phyloP scores from a whole-genome alignment of 192 early-diverging fungal species.

The Dispira parvispora region DNA sequence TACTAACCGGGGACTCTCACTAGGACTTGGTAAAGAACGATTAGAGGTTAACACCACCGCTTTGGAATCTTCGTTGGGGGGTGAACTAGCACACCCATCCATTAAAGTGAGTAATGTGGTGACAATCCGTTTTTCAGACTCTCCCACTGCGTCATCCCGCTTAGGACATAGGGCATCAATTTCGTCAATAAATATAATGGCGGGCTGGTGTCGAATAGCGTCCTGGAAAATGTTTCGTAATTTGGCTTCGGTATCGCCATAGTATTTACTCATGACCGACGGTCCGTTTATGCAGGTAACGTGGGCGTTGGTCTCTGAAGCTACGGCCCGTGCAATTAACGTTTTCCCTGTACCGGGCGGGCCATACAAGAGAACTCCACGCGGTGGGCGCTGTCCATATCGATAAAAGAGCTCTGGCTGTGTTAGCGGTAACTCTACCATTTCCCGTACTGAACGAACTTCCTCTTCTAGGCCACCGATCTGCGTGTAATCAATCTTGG shows the following conservation, averaged over 20 bases:
- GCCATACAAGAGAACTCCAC: constrained; percentile 76
- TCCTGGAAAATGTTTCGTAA: constrained; percentile 59
- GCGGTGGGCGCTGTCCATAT: constrained; percentile 75
- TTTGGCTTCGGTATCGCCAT: constrained; percentile 84
- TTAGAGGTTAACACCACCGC: not conserved
- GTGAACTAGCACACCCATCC: constrained; percentile 44
- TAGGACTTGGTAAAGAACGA: not conserved
- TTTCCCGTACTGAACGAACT: constrained; percentile 54
- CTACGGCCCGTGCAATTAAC: constrained; percentile 77
- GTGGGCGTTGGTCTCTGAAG: constrained; percentile 48
- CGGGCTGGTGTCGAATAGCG: constrained; percentile 50
- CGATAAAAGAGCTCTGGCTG: constrained; percentile 52
- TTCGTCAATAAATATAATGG: constrained; percentile 89
- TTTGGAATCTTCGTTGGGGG: constrained; percentile 11
- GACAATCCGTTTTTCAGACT: constrained; percentile 80
- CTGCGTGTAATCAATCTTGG: constrained; percentile 25
- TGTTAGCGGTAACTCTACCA: constrained; percentile 64
- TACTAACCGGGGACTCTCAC: constrained; percentile 20
- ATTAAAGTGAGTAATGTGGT: constrained; percentile 86
- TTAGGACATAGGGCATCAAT: constrained; percentile 84
- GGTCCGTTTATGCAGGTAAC: constrained; percentile 81
- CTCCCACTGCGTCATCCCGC: constrained; percentile 59
- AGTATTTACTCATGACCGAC: constrained; percentile 75
- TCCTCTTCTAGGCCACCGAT: constrained; percentile 73
- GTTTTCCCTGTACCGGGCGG: constrained; percentile 97